Conservation (phyloP, 805 yeast genomes). For the Saturnispora quitensis region DNA sequence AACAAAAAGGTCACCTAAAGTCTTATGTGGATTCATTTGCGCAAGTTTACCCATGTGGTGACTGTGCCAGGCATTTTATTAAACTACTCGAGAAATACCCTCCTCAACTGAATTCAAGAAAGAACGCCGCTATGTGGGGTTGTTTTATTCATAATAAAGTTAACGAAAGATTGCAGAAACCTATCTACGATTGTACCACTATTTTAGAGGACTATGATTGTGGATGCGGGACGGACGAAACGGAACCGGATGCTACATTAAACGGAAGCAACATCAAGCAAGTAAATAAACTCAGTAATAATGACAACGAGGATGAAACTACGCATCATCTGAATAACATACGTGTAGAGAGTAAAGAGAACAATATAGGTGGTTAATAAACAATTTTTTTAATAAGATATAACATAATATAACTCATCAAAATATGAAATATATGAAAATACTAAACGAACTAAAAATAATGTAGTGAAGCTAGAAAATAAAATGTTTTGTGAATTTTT, state of each 20-base stretch:
- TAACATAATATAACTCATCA: not conserved
- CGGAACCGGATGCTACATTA: conserved; percentile 31
- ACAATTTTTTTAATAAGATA: not conserved
- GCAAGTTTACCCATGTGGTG: conserved; percentile 94
- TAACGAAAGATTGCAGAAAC: conserved; percentile 60
- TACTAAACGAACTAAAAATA: not conserved
- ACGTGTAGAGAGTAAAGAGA: conserved; percentile 37
- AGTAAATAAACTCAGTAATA: not conserved
- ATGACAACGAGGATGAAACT: conserved; percentile 21
- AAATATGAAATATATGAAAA: not conserved
- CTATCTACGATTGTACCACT: conserved; percentile 72
- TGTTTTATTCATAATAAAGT: conserved; percentile 87
- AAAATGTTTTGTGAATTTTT: not conserved
- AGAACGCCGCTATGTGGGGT: conserved; percentile 91
- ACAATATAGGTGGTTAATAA: conserved; percentile 17
- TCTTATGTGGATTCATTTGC: conserved; percentile 69
- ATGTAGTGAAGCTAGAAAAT: not conserved
- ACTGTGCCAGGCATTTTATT: conserved; percentile 89
- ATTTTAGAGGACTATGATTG: conserved; percentile 90
- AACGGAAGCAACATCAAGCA: conserved; percentile 15
- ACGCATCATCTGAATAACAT: conserved; percentile 36
- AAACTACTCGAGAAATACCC: conserved; percentile 62
- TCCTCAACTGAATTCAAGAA: conserved; percentile 71
- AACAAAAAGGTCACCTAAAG: conserved; percentile 53
- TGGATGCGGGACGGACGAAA: conserved; percentile 82